Base-by-base conservation (phyloP, 148 eudicot species). In the Cornus controversa region DNA sequence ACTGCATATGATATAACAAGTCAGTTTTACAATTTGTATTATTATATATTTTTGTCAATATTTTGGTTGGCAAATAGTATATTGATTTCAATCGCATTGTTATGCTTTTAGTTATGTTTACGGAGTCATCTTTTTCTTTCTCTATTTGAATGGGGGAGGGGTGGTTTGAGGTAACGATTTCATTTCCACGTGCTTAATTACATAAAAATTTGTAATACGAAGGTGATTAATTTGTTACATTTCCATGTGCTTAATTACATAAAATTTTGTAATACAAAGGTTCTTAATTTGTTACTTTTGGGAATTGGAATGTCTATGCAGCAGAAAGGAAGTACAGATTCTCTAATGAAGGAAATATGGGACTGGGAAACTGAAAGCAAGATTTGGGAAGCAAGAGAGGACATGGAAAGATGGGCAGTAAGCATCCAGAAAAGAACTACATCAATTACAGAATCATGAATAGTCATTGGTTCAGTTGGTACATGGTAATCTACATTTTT, bases 371-470 rank as follows among this genome's bases (percentile, higher is more conserved):
- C 20, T 37, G 31, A 45, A 24, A 70, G 73, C 31, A 24, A 10
- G 31, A 42, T 70, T 1, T 45, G 73, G 73, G 73, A 70, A 70
- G 73, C 57, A 45, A 9, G 15, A 9, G 73, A 70, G 58, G 73
- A 70, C 73, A 70, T 70, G 73, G 73, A 42, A 70, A 42, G 58
- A 70, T 70, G 73, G 73, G 73, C 53, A 70, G 5, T 70, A 70
- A 42, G 53, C 54, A 42, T 45, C 73, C 57, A 42, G 27, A 42
- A 45, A 70, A 45, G 28, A 26, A 70, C 5, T 11, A 23, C 23
- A 22, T 18, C 24, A 18, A n/a, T 40, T 40, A 9, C 4, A 8
- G 45, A 40, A 40, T 40, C 6, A 40, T 9, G 45, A 40, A 40
- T 40, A 40, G 45, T 40, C 45, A 40, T 40, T 40, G 45, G 45